Evolutionary conservation across 1,284 basidiomycete species (phyloP), one percentile per base, ranked within the genome.

Genomic region (Rhodotorula sp.): DNA sequence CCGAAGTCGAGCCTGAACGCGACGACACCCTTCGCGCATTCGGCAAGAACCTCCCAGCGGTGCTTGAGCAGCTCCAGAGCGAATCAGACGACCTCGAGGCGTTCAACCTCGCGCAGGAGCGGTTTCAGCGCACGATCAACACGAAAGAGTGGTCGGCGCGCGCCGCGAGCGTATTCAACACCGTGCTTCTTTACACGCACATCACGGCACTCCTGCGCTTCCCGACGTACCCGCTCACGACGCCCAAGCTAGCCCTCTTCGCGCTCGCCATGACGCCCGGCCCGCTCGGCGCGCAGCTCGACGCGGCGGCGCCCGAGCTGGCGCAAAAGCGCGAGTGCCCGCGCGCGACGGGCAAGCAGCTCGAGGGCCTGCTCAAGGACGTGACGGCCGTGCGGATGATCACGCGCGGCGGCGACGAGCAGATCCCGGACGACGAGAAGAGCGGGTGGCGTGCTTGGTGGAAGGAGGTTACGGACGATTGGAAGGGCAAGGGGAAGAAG

Each of bases 191-290:
- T 16, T 71, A 71, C 66, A 71, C 70, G 12, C 60, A 71, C 53
- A 52, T 72, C n/a, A 68, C 63, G 7, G 66, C 70, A 2, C 59
- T 68, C 34, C 63, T 71, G 25, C 49, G 58, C 41, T 71, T 71
- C 66, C 70, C 70, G 41, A 71, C 70, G 9, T 72, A 69, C 50
- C 71, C 71, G 10, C 67, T 72, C 56, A 68, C 68, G 48, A 56
- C 64, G 16, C 34, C 54, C 45, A 73, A 73, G 52, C 64, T 72
- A 45, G 71, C 50, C 57, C 59, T 65, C 7, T 73, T 73, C 55
- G 67, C 57, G 9, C 59, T 70, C 49, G 65, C 71, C 7, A 67
- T 67, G 65, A 73, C 71, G 42, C 71, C 71, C n/a, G 71, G 71
- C 13, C 55, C 71, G 19, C 57, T 72, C 61, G 61, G 65, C 19